Base-by-base conservation (phyloP, 2,329 filamentous ascomycete species). In the Ceratocystiopsis minuta region DNA sequence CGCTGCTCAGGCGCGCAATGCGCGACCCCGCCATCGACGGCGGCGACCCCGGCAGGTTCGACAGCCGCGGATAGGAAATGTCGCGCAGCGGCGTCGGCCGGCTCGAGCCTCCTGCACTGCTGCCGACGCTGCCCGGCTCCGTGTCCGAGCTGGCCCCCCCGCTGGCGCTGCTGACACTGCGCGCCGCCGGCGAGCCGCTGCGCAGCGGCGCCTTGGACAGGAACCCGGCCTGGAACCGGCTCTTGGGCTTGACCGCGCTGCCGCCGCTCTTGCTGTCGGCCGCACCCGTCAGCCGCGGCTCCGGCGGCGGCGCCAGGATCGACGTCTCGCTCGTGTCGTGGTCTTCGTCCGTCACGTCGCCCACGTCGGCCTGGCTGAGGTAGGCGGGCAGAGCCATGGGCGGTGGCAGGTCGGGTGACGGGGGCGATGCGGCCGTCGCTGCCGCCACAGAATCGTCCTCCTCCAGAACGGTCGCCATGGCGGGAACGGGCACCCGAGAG, bases 201-300 rank as follows among this genome's bases (percentile, higher is more conserved):
- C 4, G 41, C 6, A 20, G 34, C 0, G 52, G 36, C 62, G 59
- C 35, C 54, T 71, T 72, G 63, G 82, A 76, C 18, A 96, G 63
- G 57, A 94, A 94, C 6, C 88, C 88, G 2, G 86, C 72, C 52
- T 93, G 83, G 62, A 96, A 96, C 36, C 88, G 74, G 60, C 72
- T 81, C 24, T 28, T 28, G 24, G 24, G 4, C 24, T 28, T 28
- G 24, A 6, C 24, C 24, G 24, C 24, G 24, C 20, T 20, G 20
- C 20, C 20, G 20, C 20, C 20, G 20, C 24, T 28, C 24, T 28
- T 28, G 7, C 6, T 10, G 6, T 28, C 24, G 6, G 7, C 24
- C 24, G 11, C 24, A 10, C 24, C 24, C 5, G 24, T 6, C 2
- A 28, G 24, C 7, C 24, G 24, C 24, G 11, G 6, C 9, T 28